Base-by-base conservation (phyloP, 345 rosid genomes). In the Abelmoschus esculentus region DNA sequence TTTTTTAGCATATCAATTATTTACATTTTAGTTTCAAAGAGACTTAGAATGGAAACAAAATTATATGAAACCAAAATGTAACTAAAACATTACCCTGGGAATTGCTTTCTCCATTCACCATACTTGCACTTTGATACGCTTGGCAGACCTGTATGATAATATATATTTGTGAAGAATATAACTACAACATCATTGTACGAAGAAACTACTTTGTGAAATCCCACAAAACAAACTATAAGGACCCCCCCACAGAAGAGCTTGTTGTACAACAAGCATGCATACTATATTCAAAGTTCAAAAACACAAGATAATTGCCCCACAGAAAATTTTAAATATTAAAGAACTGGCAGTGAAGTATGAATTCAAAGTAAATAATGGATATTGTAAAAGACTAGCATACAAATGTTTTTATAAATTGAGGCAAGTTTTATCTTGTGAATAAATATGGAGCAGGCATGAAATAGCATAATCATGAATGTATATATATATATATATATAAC, bases 21-120 rank as follows among this genome's bases (percentile, higher is more conserved):
- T 26, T 47, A 47, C 3, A 1, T 47, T 46, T 47, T 47, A 66
- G 19, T 6, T 47, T 47, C 8, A 47, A 13, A 47, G 22, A 22
- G 22, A 46, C 36, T 46, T 65, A 18, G 55, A 66, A 66, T 47
- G 69, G 18, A 3, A 66, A 46, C 46, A 28, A 12, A 66, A 46
- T 47, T 31, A 32, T 22, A 46, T 47, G 57, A 66, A 46, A 46
- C 57, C 57, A 47, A 28, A 46, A 26, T 15, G 14, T 14, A 46
- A 50, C 31, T n/a, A 38, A 19, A 40, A 55, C 32, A 78, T 71
- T 85, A 89, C 91, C 95, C 62, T 58, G 73, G 76, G 77, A 79
- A 73, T 62, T 73, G 78, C 75, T 76, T 72, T 7, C 77, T 65
- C 83, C 77, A 15, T 55, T 59, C 26, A 19, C 67, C 46, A 50